Conservation (phyloP, 1,284 basidiomycete genomes). For the Papiliotrema laurentii region DNA sequence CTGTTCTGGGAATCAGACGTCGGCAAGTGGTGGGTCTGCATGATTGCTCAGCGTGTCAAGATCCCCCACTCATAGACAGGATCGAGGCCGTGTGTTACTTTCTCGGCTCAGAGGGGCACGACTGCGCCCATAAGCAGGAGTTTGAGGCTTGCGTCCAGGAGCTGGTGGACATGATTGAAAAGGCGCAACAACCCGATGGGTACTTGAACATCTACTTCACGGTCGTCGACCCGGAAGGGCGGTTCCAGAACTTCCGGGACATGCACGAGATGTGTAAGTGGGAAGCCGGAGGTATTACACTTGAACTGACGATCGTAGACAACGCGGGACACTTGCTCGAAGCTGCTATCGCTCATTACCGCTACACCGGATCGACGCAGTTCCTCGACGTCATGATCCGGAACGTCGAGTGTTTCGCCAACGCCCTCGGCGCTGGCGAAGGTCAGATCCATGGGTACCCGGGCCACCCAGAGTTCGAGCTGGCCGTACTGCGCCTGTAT, state of each 20-base stretch:
- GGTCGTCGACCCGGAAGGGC: conserved; percentile 26
- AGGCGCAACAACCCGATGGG: conserved; percentile 30
- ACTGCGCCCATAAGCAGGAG: conserved; percentile 13
- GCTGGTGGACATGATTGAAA: conserved; percentile 30
- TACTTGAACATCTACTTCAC: conserved; percentile 36
- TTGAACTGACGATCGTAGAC: conserved; percentile 11
- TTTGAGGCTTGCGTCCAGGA: conserved; percentile 22
- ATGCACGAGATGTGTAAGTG: conserved; percentile 38
- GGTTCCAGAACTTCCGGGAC: conserved; percentile 32
- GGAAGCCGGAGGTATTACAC: background rate
- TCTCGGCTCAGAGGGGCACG: conserved; percentile 13
- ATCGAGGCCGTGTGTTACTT: conserved; percentile 36
- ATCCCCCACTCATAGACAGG: conserved; percentile 10
- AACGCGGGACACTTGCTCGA: conserved; percentile 35
- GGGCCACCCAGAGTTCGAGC: conserved; percentile 37
- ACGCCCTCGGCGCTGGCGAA: conserved; percentile 18
- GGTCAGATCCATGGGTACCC: conserved; percentile 30
- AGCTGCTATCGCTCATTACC: conserved; percentile 29
- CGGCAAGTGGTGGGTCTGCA: conserved; percentile 27
- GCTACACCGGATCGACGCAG: conserved; percentile 22
- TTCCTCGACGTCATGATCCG: conserved; percentile 37
- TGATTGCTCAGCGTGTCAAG: background rate
- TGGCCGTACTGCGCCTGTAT: conserved; percentile 32
- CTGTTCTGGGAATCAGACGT: conserved; percentile 37
- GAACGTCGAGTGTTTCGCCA: conserved; percentile 30